phyloP scores from a whole-genome alignment of 208 protist species.

The Leishmania arabica region DNA sequence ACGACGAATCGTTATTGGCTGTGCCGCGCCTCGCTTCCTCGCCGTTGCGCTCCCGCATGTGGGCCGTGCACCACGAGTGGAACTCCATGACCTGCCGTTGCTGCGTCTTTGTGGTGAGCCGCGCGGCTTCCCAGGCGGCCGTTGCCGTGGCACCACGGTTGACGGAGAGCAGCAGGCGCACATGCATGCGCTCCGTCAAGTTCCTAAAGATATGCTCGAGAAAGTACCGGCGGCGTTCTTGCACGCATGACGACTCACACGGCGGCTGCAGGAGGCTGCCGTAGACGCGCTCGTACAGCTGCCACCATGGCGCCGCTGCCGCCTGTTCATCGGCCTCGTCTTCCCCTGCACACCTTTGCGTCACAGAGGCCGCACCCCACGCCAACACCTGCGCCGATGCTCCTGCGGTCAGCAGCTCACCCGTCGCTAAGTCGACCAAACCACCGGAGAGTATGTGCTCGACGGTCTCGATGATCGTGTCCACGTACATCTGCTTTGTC shows the following conservation, averaged over 20 bases:
- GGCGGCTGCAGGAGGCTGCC: slow-evolving; percentile 3
- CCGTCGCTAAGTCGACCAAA: slow-evolving; percentile 65
- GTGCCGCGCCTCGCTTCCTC: background rate
- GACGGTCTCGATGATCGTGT: slow-evolving; percentile 54
- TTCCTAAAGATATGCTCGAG: background rate
- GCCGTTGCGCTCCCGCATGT: background rate
- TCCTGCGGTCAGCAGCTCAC: slow-evolving; percentile 36
- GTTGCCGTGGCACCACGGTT: slow-evolving; percentile 51
- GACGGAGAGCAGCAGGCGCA: slow-evolving; percentile 82
- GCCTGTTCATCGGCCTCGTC: background rate
- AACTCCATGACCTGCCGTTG: slow-evolving; percentile 48
- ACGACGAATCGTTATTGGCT: background rate
- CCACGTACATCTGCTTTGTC: slow-evolving; percentile 56
- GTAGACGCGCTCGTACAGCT: slow-evolving; percentile 31
- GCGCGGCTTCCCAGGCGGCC: slow-evolving; percentile 42
- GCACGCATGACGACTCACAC: background rate
- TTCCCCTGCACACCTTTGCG: background rate
- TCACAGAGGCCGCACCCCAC: background rate
- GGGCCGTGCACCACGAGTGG: slow-evolving; percentile 33
- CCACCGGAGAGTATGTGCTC: slow-evolving; percentile 68
- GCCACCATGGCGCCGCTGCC: slow-evolving; percentile 24
- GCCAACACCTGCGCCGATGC: slow-evolving; percentile 7
- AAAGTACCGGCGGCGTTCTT: slow-evolving; percentile 1
- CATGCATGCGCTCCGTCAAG: slow-evolving; percentile 43
- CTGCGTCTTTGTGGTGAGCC: slow-evolving; percentile 48